phyloP scores from a whole-genome alignment of 2,329 filamentous ascomycete species.

The Ascochyta pisi region DNA sequence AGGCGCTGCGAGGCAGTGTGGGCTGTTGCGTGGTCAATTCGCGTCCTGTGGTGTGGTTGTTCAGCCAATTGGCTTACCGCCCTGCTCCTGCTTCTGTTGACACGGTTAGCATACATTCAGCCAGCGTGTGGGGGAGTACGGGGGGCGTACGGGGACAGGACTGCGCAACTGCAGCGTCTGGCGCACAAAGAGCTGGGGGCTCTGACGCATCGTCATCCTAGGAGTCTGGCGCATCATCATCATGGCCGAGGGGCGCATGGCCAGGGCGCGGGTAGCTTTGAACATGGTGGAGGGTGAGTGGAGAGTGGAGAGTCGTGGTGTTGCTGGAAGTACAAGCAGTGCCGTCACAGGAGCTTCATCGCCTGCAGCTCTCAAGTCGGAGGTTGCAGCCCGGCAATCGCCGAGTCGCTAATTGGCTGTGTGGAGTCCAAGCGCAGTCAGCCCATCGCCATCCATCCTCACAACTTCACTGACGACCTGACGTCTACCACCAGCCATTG shows the following conservation, averaged over 20 bases:
- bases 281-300: constrained; percentile 37
- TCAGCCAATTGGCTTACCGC: constrained; percentile 58
- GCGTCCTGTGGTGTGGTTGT: constrained; percentile 8
- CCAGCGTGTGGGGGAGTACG: constrained; percentile 6
- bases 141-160: constrained; percentile 73
- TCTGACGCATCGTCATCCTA: constrained; percentile 49
- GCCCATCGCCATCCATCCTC: constrained; percentile 42
- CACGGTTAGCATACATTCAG: constrained; percentile 48
- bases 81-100: constrained; percentile 67
- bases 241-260: constrained; percentile 52
- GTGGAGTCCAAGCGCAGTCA: constrained; percentile 45
- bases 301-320: constrained; percentile 33
- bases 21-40: constrained; percentile 61
- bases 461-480: constrained; percentile 41
- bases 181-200: constrained; percentile 46
- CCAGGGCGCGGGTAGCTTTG: constrained; percentile 49
- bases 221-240: constrained; percentile 48
- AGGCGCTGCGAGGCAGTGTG: constrained; percentile 97
- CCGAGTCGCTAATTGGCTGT: constrained; percentile 43
- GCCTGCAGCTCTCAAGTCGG: constrained; percentile 28
- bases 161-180: constrained; percentile 60
- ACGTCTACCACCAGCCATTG: constrained; percentile 39
- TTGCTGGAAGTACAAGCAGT: constrained; percentile 35
- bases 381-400: constrained; percentile 37
- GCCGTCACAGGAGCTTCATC: constrained; percentile 36